Evolutionary conservation across 2,329 filamentous ascomycete species (phyloP).

Genomic region (Plectosphaerella plurivora): DNA sequence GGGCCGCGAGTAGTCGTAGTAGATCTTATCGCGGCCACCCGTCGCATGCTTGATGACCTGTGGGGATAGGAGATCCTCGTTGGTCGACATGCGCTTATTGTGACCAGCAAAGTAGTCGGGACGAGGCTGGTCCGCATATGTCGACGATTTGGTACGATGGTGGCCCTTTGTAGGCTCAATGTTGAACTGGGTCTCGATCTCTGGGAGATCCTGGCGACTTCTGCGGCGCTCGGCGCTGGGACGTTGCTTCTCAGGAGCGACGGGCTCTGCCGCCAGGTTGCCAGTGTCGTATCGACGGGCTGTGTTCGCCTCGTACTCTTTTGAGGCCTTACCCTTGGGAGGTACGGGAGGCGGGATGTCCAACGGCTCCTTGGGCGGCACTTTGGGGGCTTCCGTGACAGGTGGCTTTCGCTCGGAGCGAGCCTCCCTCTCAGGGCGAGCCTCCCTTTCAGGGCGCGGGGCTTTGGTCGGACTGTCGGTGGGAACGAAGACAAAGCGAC

Average conservation of each 20-base stretch:
- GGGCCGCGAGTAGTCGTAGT: constrained; percentile 23
- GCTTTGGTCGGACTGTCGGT: constrained; percentile 14
- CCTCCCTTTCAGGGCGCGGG: neutral
- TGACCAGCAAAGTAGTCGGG: constrained; percentile 25
- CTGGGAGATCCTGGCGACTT: constrained; percentile 37
- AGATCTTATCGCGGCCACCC: constrained; percentile 37
- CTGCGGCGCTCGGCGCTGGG: constrained; percentile 21
- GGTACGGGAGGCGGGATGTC: neutral
- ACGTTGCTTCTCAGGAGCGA: constrained; percentile 9
- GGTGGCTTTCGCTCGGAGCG: neutral
- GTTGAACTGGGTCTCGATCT: constrained; percentile 36
- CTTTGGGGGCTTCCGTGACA: neutral
- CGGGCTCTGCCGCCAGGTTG: constrained; percentile 19
- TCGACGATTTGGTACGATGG: constrained; percentile 29
- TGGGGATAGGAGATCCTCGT: constrained; percentile 35
- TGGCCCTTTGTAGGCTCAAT: constrained; percentile 20
- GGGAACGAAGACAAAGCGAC: constrained; percentile 58
- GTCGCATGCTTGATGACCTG: constrained; percentile 34
- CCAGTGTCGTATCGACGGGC: constrained; percentile 30
- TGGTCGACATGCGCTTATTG: constrained; percentile 17
- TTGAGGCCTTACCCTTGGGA: constrained; percentile 7
- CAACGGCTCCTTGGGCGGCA: neutral
- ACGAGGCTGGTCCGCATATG: constrained; percentile 20
- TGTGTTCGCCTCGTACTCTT: constrained; percentile 36
- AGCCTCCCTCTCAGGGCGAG: neutral